Evolutionary conservation across 345 rosid genomes (phyloP).

Genomic region (Eucalyptus pumila): DNA sequence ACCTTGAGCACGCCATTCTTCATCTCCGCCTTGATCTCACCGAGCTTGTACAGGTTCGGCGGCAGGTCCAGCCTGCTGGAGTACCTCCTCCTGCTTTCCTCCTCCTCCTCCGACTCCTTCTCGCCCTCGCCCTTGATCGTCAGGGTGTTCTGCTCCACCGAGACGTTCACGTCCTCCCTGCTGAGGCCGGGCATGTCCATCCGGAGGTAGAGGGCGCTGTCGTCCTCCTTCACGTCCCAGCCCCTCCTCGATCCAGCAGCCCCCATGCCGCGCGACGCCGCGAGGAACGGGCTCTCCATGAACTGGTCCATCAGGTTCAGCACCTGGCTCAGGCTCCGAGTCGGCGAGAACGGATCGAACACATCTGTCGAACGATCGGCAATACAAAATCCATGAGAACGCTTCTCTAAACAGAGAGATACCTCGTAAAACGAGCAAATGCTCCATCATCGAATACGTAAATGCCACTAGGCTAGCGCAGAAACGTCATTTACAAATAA

Average conservation of each 20-base stretch:
- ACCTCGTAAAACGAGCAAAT: background rate
- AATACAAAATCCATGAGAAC: background rate
- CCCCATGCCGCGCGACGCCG: constrained; percentile 14
- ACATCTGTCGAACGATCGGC: constrained; percentile 7
- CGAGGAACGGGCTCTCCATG: constrained; percentile 31
- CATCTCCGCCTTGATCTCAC: constrained; percentile 78
- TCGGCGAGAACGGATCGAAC: constrained; percentile 50
- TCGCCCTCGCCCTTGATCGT: constrained; percentile 46
- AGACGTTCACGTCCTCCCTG: constrained; percentile 25
- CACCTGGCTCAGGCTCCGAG: constrained; percentile 50
- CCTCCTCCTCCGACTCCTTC: constrained; percentile 25
- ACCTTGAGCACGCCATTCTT: constrained; percentile 77
- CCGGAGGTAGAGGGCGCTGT: constrained; percentile 3
- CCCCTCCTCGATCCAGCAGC: constrained; percentile 17
- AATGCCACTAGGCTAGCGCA: background rate
- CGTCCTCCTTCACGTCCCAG: constrained; percentile 44
- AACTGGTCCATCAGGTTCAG: constrained; percentile 57
- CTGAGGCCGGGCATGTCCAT: constrained; percentile 37
- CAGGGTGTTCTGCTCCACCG: constrained; percentile 44
- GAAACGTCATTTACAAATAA: background rate
- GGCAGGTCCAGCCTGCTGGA: constrained; percentile 37
- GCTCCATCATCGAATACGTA: background rate
- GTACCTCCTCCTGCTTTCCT: constrained; percentile 27
- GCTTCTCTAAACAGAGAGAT: background rate
- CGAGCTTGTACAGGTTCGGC: constrained; percentile 15